These are phyloP conservation scores for Colletotrichum navitas DNA, from an alignment of 2,329 filamentous ascomycete genomes.

Conservation along the genomic window DNA sequence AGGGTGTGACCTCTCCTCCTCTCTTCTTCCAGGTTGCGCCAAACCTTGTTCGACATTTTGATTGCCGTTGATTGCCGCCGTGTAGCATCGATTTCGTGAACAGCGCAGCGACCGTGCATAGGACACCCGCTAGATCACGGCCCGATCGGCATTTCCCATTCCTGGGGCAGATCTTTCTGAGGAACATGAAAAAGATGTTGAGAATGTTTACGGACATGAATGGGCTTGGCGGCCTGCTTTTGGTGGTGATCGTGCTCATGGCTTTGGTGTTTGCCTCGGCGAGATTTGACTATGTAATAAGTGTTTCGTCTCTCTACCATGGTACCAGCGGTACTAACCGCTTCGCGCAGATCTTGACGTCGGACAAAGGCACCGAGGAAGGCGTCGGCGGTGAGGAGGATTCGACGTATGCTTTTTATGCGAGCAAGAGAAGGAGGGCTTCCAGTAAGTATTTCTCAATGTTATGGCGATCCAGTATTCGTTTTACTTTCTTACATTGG, in stretches of 20 bases:
- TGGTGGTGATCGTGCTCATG: conserved; percentile 38
- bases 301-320: conserved; percentile 4
- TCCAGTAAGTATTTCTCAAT: conserved; percentile 34
- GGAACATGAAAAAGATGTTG: conserved; percentile 29
- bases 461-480: neutral
- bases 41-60: conserved; percentile 5
- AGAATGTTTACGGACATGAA: conserved; percentile 38
- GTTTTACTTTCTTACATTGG: neutral
- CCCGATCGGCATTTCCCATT: neutral
- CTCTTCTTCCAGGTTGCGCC: neutral
- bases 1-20: conserved; percentile 2
- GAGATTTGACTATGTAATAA: conserved; percentile 40
- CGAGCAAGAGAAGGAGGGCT: conserved; percentile 34
- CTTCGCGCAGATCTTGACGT: conserved; percentile 35
- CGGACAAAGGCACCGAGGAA: conserved; percentile 28
- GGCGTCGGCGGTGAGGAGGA: conserved; percentile 39
- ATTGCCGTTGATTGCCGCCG: conserved; percentile 12
- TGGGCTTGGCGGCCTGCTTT: conserved; percentile 26
- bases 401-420: conserved; percentile 42
- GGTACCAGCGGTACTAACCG: neutral
- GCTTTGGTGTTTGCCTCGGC: conserved; percentile 38
- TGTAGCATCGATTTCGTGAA: neutral
- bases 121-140: neutral
- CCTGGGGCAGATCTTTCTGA: neutral
- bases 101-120: neutral